These are phyloP conservation scores for Sphenostylis stenocarpa DNA, from an alignment of 306 rosid species.

Conservation along the genomic window DNA sequence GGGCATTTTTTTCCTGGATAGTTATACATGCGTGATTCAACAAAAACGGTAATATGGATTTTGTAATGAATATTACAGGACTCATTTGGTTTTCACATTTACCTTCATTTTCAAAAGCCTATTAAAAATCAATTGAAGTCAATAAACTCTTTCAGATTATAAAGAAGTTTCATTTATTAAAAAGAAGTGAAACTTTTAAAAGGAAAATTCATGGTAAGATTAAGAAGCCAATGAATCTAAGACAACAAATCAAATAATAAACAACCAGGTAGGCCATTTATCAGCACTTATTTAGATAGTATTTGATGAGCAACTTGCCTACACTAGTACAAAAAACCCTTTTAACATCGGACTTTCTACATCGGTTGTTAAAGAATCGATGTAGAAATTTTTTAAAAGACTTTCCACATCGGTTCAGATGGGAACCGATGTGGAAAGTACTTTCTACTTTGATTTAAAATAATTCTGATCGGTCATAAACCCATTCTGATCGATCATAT, in stretches of 20 bases:
- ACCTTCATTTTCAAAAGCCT: background rate
- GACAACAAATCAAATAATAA: background rate
- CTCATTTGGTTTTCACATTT: background rate
- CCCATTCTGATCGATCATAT: no score
- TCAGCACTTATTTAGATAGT: background rate
- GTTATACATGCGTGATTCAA: background rate
- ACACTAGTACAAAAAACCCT: no score
- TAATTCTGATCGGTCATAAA: no score
- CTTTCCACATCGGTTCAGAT: no score
- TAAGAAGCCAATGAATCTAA: background rate
- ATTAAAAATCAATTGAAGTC: background rate
- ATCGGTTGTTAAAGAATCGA: no score
- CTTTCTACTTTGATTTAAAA: no score
- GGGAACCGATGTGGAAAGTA: no score
- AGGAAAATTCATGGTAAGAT: background rate
- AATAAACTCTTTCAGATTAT: background rate
- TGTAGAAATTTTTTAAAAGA: no score
- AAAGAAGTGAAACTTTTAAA: background rate
- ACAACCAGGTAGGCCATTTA: background rate
- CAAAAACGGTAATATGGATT: background rate
- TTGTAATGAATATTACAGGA: background rate
- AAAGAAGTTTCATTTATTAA: background rate
- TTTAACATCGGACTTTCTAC: no score
- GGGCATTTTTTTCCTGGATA: constrained; percentile 72
- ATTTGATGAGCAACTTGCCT: background rate